Base-by-base conservation (phyloP, 192 early-diverging fungal genomes). In the Entrophospora sp. region DNA sequence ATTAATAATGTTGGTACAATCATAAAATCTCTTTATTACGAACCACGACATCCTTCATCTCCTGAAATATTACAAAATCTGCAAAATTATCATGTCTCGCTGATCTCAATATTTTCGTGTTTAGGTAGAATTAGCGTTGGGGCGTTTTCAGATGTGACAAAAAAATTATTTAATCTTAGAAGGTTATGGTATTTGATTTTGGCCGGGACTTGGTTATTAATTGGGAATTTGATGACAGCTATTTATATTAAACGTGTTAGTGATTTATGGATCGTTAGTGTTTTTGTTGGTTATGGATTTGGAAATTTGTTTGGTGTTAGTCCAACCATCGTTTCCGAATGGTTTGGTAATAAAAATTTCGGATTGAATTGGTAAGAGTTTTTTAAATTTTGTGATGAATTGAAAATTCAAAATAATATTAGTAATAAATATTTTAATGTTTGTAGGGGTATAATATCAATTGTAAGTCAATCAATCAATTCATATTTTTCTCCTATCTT, bases 41-140 rank as follows among this genome's bases (percentile, higher is more conserved):
- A 61, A 2, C 68, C 67, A n/a, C 67, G 60, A 9, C 44, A 62
- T 31, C 69, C 71, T 27, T 68, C 69, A 1, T 16, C 18, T 46
- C 2, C 0, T 18, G 42, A 60, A 2, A 51, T 78, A 4, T 49
- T 78, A 9, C 66, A 69, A 32, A 69, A 69, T 36, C 38, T 75
- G 8, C 77, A 78, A 49, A 73, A 69, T 46, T 68, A 53, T 38
- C 77, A 78, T 27, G 77, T 78, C n/a, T 78, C 73, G 5, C 37
- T 78, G 7, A 72, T 78, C 67, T 75, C 73, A 61, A 36, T 78
- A 8, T 73, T 66, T 38, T 78, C 77, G 0, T 78, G 73, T 46
- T n/a, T 73, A 22, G 77, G 77, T 38, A 69, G 77, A 10, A 49
- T 78, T 51, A 57, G 61, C 27, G 53, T 67, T 3, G 77, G 77